Base-by-base conservation (phyloP, 108 stramenopile species). In the Cyclotella kingstonii region DNA sequence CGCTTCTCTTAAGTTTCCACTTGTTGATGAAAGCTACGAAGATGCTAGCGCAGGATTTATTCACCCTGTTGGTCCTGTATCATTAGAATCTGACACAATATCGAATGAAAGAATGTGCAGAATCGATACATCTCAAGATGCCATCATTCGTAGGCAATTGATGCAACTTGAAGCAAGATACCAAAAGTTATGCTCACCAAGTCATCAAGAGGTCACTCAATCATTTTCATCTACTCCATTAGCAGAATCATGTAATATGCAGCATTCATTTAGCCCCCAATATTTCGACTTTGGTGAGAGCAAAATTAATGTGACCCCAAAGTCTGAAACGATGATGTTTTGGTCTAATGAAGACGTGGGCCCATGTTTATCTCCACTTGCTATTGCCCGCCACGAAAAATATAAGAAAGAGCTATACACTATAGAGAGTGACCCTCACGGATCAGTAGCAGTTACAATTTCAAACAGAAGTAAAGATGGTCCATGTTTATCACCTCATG, bases 161-260 rank as follows among this genome's bases (percentile, higher is more conserved):
- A 28, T 50, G 26, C 27, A 50, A 29, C 49, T 50, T 7, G 28
- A 50, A 29, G 28, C 49, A 29, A 50, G 27, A 29, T 50, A 50
- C 28, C 49, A 50, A 27, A 29, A 28, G 5, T 46, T 46, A 29
- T 11, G 14, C 2, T 29, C 49, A 9, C 28, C 4, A 18, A 18
- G 14, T 5, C 9, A 18, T 44, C n/a, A 4, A 5, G 43, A 14
- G 43, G 43, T 4, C 4, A 44, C 10, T 44, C 9, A 5, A 11
- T 14, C 9, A n/a, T 14, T 18, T 5, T 11, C 43, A 44, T 14
- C 43, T 18, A 44, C 5, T 11, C 43, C 14, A 14, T 4, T 44
- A 18, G 14, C 6, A 14, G 5, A 6, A n/a, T 4, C n/a, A n/a
- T n/a, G 5, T n/a, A 18, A 44, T 5, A 18, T 18, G 49, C 3